A percentile compares a stretch with the other conserved stretches of the same genome.
Evolutionary conservation across 371 early-diverging fungal genomes (phyloP).

Genomic region (Homolaphlyctis polyrhiza): DNA sequence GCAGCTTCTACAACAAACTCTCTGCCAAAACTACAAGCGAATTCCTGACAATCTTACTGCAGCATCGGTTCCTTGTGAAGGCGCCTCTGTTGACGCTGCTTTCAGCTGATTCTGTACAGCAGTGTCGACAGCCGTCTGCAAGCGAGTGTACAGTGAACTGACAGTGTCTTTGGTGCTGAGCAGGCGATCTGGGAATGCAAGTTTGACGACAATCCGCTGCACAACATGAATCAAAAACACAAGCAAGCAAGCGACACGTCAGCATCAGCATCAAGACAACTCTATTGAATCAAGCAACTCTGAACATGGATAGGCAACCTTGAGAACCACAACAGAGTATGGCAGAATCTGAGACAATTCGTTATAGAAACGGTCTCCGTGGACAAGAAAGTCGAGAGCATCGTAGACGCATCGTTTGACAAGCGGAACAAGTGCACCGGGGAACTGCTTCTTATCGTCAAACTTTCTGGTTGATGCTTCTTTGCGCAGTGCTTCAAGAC

Average conservation of each 20-base stretch:
- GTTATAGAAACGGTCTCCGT: background rate
- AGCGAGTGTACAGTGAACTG: background rate
- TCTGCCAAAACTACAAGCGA: too few relatives aligned
- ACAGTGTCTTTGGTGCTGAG: background rate
- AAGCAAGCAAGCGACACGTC: too few relatives aligned
- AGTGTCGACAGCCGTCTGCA: background rate
- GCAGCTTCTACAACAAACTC: too few relatives aligned
- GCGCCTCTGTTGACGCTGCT: background rate
- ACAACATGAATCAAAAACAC: too few relatives aligned
- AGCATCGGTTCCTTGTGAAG: constrained; percentile 3
- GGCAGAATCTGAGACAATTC: background rate
- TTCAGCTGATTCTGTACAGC: background rate
- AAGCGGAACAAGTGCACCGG: background rate
- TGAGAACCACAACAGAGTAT: background rate
- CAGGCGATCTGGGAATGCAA: background rate
- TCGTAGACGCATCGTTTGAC: background rate
- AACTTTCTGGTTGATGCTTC: background rate
- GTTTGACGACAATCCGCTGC: background rate
- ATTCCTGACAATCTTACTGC: too few relatives aligned
- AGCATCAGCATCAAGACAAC: background rate
- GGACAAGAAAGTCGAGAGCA: background rate
- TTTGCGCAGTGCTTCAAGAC: background rate
- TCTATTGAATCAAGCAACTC: background rate
- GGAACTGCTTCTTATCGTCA: background rate
- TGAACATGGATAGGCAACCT: background rate